Evolutionary conservation across 805 yeast genomes (phyloP), one percentile per base, ranked within the genome.

Genomic region (Candida krabiensis): DNA sequence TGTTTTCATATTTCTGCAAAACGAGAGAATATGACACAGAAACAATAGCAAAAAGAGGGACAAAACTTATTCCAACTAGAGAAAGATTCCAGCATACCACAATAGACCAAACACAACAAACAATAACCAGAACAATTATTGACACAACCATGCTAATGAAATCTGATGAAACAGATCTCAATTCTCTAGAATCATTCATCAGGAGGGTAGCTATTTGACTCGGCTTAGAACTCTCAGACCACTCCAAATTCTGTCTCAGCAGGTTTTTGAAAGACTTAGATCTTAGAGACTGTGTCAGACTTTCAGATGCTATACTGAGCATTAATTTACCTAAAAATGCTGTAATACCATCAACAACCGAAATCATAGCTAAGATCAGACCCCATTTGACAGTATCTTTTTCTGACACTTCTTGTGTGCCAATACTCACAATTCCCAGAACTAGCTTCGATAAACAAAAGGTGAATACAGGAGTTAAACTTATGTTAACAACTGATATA

Each of bases 71-170:
- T 2, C 96, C 95, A 2, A 87, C 93, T 8, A 91, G 63, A 2
- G 96, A 77, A 28, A 93, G 64, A 52, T 83, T 85, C 98, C 98
- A 93, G 0, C 96, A 96, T 9, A 71, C 57, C 0, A 70, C 71
- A 1, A 88, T 44, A 0, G 96, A 80, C 97, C 97, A 93, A 5
- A 78, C 64, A 4, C 81, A 44, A 4, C 96, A 95, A 19, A 79
- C 60, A 0, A 67, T 26, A 0, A 83, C 64, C 33, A 88, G 69
- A 0, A 79, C 64, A 2, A 75, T 34, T 27, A 86, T 70, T 9
- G 82, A 74, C 1, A 78, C 49, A 0, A 78, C 29, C 0, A 81
- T 71, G 8, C 80, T 67, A 21, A 86, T 55, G 46, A 83, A 80
- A 29, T 79, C 79, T 0, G 86, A 70, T 1, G 86, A 71, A 25